Base-by-base conservation (phyloP, 768 basidiomycete genomes). In the Hygrophorus pudorinus region DNA sequence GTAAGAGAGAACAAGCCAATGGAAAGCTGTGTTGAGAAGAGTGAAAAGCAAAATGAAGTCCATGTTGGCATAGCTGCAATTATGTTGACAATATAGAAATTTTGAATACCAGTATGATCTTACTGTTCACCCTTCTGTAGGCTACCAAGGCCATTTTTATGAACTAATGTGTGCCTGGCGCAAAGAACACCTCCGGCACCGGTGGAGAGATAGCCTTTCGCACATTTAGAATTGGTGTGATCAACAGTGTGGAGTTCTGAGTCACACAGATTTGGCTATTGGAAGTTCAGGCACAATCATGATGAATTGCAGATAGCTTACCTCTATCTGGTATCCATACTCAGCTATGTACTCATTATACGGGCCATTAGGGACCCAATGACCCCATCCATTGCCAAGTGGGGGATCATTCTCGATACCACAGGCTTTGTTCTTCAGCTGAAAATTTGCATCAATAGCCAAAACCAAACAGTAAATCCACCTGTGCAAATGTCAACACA, bases 41-140 rank as follows among this genome's bases (percentile, higher is more conserved):
- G 39, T 55, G 5, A 30, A 51, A 5, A 47, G 44, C 21, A 54
- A 41, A 29, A 62, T 38, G 34, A 55, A 64, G 30, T 62, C 61
- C 52, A 62, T 61, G 37, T 62, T 61, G 0, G 53, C 54, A 37
- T 61, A 62, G 27, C 60, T 61, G 38, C 2, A 13, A 37, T 13
- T 14, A 21, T 31, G 5, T 14, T 30, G 27, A 27, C 16, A 32
- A 36, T 14, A 21, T 14, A 28, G 20, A 9, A 35, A 28, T 13
- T n/a, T 42, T 14, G 33, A 36, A 10, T 27, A 28, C 14, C 30
- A 34, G 17, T 8, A 49, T n/a, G n/a, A n/a, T n/a, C 53, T 37
- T 50, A 62, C 63, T 53, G 28, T 49, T 65, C 64, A 0, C 64
- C 64, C 37, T 57, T 58, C 40, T 66, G 65, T 1, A 66, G 46